Percentiles rank a stretch among this genome's conserved stretches.
phyloP scores from a whole-genome alignment of 2,329 filamentous ascomycete species.

The Emericellopsis cladophorae region DNA sequence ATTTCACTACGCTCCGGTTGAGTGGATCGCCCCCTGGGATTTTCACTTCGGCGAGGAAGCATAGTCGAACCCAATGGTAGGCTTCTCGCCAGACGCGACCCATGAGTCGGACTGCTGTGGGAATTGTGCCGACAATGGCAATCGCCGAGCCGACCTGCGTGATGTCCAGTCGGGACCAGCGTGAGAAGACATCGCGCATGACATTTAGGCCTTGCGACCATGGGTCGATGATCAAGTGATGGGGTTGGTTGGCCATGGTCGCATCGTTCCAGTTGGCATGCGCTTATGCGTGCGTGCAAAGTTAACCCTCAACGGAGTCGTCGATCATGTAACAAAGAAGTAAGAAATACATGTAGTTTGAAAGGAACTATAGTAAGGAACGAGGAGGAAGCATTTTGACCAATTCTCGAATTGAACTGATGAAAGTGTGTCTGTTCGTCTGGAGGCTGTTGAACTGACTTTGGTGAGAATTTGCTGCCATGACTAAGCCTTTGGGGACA shows the following conservation, averaged over 20 bases:
- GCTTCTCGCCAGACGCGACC: constrained; percentile 20
- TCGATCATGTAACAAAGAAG: too few species aligned
- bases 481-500: neutral
- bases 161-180: constrained; percentile 31
- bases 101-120: constrained; percentile 24
- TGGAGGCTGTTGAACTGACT: too few species aligned
- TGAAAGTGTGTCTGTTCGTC: too few species aligned
- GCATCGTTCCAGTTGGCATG: neutral
- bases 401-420: too few species aligned
- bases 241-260: neutral
- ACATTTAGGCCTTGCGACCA: constrained; percentile 18
- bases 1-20: constrained; percentile 29
- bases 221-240: constrained; percentile 11
- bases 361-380: too few species aligned
- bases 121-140: constrained; percentile 27
- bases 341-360: too few species aligned
- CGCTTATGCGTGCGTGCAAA: too few species aligned
- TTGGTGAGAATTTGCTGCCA: neutral
- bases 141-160: constrained; percentile 30
- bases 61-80: constrained; percentile 25
- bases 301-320: too few species aligned
- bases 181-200: constrained; percentile 21
- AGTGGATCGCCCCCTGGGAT: constrained; percentile 30
- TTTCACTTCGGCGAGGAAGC: constrained; percentile 29
- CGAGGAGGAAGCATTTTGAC: too few species aligned